Base-by-base conservation (phyloP, 2,329 filamentous ascomycete species). In the Talaromyces piceae region DNA sequence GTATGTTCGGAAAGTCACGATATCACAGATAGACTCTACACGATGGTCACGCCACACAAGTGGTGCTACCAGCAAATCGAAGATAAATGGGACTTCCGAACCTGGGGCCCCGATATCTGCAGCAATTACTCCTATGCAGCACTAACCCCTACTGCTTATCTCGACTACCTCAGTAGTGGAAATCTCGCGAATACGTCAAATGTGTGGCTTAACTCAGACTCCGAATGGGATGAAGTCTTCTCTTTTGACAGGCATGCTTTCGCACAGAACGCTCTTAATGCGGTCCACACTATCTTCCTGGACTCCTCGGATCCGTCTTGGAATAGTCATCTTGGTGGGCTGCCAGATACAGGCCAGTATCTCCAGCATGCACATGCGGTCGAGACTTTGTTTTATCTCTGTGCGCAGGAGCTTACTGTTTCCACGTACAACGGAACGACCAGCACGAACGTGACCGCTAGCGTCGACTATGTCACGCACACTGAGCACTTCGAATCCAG, bases 1-100 rank as follows among this genome's bases (percentile, higher is more conserved):
- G 45, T 52, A 8, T 52, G 50, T 26, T 45, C 30, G 6, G 23
- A 47, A 31, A 52, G 37, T 5, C 45, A 52, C n/a, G 50, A 52
- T 28, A 45, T 52, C 8, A 47, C 50, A 26, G 45, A 48, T 28
- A 47, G 37, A 39, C 45, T 52, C 13, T 43, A 43, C 20, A 43
- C 39, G 2, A 43, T 43, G 39, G 39, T 43, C n/a, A 43, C 20
- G 3, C 22, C 39, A 16, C 39, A 43, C n/a, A 22, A 43, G 12
- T 43, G 39, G 39, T 43, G 39, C 22, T 43, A 43, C 8, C 39
- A 43, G 13, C 11, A 43, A 25, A 6, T 23, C n/a, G 39, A 43
- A 25, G 39, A 43, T 16, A 43, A 43, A 25, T 43, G 39, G 39
- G 23, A 43, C 16, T 13, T 6, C 13, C 20, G 11, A 16, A 43